These are phyloP conservation scores for Sporothrix variecibatus DNA, from an alignment of 2,329 filamentous ascomycete genomes.

Conservation along the genomic window DNA sequence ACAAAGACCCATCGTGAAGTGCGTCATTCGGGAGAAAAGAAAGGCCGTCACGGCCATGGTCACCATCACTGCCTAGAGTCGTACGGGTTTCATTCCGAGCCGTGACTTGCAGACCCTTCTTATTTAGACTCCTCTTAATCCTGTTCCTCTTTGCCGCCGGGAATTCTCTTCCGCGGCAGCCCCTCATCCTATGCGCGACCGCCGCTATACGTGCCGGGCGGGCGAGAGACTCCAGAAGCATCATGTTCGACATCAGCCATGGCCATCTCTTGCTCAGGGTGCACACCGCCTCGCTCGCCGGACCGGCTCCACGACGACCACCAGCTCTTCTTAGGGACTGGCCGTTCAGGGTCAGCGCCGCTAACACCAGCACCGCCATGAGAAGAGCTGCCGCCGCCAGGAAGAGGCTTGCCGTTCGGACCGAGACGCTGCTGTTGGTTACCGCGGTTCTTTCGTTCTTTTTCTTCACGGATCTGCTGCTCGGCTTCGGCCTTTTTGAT, in stretches of 20 bases:
- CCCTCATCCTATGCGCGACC: not conserved
- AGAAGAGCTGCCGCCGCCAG: not conserved
- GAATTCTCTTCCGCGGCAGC: not conserved
- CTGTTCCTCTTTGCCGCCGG: not conserved
- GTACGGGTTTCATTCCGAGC: not conserved
- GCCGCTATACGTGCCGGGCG: not conserved
- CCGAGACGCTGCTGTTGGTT: not conserved
- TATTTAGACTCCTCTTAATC: not conserved
- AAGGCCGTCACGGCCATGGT: not conserved
- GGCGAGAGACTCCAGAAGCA: not conserved
- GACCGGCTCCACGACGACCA: constrained; percentile 8
- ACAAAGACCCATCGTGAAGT: not conserved
- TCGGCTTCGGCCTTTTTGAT: constrained; percentile 66
- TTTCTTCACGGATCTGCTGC: constrained; percentile 22
- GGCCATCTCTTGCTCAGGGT: constrained; percentile 5
- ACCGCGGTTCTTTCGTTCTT: not conserved
- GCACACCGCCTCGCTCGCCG: not conserved
- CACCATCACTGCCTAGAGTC: not conserved
- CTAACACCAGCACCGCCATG: not conserved
- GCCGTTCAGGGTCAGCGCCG: not conserved
- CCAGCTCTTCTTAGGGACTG: constrained; percentile 6
- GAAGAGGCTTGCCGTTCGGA: not conserved
- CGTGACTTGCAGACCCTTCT: not conserved
- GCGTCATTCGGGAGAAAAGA: not conserved
- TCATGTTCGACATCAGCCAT: not conserved